Evolutionary conservation across 345 rosid species (phyloP).

Genomic region (Salix purpurea): DNA sequence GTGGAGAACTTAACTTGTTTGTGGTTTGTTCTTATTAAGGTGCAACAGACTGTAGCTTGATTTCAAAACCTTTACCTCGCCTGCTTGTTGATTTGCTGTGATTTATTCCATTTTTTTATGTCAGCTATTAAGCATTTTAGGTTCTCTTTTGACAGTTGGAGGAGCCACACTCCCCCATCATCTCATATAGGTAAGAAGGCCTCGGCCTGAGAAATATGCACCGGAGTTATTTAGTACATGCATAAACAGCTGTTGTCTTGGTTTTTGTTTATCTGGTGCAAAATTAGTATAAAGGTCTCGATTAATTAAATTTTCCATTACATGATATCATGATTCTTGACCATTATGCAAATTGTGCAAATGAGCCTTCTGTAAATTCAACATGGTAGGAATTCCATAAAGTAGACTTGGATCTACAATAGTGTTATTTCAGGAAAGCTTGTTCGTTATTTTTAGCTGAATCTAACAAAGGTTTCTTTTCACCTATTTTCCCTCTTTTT

Average conservation of each 20-base stretch:
- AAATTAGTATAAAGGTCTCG: neutral
- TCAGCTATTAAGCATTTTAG: neutral
- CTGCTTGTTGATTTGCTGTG: neutral
- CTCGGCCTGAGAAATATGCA: neutral
- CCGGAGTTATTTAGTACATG: neutral
- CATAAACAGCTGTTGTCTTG: neutral
- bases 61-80: neutral
- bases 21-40: neutral
- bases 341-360: neutral
- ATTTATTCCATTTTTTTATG: neutral
- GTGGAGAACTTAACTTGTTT: neutral
- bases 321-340: neutral
- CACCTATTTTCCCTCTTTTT: conserved; percentile 12
- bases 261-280: neutral
- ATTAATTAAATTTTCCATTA: neutral
- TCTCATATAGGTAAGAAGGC: neutral
- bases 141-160: neutral
- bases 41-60: neutral
- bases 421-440: neutral
- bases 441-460: neutral
- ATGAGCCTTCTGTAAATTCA: neutral
- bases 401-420: neutral
- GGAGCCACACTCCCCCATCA: neutral
- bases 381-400: neutral
- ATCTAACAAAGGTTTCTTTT: neutral